Base-by-base conservation (phyloP, 495 filamentous ascomycete species). In the Pseudevernia furfuracea region DNA sequence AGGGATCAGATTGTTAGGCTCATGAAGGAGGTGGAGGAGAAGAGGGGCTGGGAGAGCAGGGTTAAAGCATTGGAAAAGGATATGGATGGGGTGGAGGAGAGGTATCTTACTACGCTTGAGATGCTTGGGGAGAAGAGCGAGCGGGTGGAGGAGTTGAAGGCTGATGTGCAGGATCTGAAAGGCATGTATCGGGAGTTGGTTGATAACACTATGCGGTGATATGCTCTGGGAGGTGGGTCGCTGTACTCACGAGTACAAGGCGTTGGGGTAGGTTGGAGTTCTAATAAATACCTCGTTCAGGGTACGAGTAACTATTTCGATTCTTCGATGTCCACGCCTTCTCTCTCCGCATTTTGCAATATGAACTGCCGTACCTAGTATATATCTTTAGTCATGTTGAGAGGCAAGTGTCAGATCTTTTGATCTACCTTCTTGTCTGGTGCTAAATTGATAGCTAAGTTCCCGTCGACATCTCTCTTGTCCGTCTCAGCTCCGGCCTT, bases 81-180 rank as follows among this genome's bases (percentile, higher is more conserved):
- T 65, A 74, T 92, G 23, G 74, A 74, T 58, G 75, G 76, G 39
- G 64, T 81, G 32, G 80, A 84, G 67, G 76, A 82, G 67, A 79
- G 93, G 68, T 96, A 97, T 72, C 85, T 92, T 74, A 94, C 91
- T 2, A 93, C 89, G 53, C 78, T 98, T 49, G 92, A 97, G 79
- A 87, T 98, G 88, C 74, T 97, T 46, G 94, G 94, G 15, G 94
- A 98, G 82, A 96, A 95, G 85, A 96, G 89, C 71, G 94, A 97
- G 80, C 75, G 85, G 72, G 91, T 96, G 19, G 90, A 96, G 67
- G 93, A 97, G 79, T 77, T 99, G 59, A 82, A 84, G 73, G 87
- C 87, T 41, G 94, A 97, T 80, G 88, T 97, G 61, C 79, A 83
- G 59, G 94, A 97, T 80, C 79, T 97, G 71, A 98, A 98, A 79